These are phyloP conservation scores for Claviceps pazoutovae DNA, from an alignment of 2,329 filamentous ascomycete genomes.

Conservation along the genomic window DNA sequence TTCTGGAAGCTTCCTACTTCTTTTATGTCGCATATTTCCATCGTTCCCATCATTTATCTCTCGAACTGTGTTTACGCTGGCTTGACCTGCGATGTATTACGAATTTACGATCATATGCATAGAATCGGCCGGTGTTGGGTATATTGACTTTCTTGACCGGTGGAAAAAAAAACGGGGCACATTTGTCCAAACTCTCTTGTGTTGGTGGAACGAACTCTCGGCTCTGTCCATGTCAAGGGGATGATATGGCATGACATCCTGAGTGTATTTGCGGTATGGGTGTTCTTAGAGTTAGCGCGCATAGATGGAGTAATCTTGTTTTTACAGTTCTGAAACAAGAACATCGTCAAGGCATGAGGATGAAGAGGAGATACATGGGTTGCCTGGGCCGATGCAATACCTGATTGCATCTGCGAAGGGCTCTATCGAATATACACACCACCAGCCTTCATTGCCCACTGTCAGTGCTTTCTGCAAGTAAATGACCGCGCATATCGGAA, in stretches of 20 bases:
- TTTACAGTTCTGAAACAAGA: neutral
- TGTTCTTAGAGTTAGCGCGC: neutral
- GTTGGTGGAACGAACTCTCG: neutral
- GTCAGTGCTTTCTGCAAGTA: neutral
- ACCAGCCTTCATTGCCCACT: neutral
- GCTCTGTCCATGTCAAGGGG: neutral
- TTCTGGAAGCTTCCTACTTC: neutral
- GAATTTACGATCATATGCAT: neutral
- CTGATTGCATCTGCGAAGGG: neutral
- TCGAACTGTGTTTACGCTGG: neutral
- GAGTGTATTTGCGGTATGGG: too few relatives aligned
- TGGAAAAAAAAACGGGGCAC: neutral
- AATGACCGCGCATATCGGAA: neutral
- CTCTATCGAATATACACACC: neutral
- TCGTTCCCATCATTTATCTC: neutral
- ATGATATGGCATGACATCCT: neutral
- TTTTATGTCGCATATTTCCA: neutral
- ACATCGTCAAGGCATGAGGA: neutral
- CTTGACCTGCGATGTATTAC: slow-evolving; percentile 2
- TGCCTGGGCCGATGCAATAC: neutral
- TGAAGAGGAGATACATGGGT: neutral
- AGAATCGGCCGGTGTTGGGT: slow-evolving; percentile 1
- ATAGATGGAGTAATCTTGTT: neutral
- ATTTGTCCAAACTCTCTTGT: neutral
- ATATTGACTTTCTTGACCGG: neutral